Evolutionary conservation across 176 grass and related monocot species (phyloP), one percentile per base, ranked within the genome.

Genomic region (Ensete ventricosum): DNA sequence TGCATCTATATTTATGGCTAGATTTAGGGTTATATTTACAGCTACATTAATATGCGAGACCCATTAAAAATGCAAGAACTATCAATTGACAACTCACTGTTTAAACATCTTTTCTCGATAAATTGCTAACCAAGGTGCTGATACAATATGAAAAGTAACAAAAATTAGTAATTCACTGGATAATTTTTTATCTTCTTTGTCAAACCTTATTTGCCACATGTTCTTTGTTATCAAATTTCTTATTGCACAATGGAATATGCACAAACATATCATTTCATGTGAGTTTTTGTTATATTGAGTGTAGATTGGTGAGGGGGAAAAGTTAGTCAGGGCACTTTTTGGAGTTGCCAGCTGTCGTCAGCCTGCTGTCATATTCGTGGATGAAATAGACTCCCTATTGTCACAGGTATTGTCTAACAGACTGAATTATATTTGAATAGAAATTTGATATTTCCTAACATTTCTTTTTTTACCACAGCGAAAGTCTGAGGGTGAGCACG

Each of bases 241-340:
- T 65, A 12, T 65, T 65, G 63, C 25, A 6, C 34, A 65, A 25
- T 11, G 25, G 13, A 27, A 65, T 25, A 65, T 65, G 17, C 11
- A 26, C 8, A 11, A 25, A 43, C 34, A 43, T 43, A 6, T 43
- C 5, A 43, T 43, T 43, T 43, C 34, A 6, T 43, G 34, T 43
- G 34, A 43, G 34, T 43, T 43, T 34, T 65, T 62, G 20, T 52
- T 43, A 25, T 76, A 55, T 76, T 81, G 9, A 43, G 9, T 77
- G 54, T 85, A 97, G 94, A 97, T 97, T 90, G 94, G 94, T 24
- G 94, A 97, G 80, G 93, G 94, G 67, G 94, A 97, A 84, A 97
- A 97, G 75, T 78, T 97, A 60, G 94, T 97, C 53, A 81, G 94
- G 20, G 94, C 94, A 80, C 87, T 97, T 76, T 97, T 97, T 91